Base-by-base conservation (phyloP, 2,329 filamentous ascomycete species). In the Shiraia sp. region DNA sequence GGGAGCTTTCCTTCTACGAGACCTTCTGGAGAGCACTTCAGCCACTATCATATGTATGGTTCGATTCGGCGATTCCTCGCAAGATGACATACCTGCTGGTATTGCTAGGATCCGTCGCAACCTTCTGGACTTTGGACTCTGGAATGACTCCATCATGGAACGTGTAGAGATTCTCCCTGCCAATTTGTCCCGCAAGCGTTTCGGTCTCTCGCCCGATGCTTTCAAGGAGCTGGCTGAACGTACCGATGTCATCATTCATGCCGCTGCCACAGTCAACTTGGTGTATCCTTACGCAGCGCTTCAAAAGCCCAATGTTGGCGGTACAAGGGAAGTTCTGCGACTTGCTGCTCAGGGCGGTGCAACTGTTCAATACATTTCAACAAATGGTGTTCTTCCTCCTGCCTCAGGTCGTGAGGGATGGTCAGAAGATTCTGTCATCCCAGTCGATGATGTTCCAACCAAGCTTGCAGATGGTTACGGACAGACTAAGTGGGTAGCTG, bases 251-350 rank as follows among this genome's bases (percentile, higher is more conserved):
- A 85, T 92, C 42, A 76, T 91, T 1, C 88, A 92, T 61, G 85
- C 87, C 25, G 88, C 83, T 17, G 88, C 88, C 4, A 87, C 84
- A 1, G 88, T 92, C 59, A 68, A 68, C 52, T 73, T 92, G 34
- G 86, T 92, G 0, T 91, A 92, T 53, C 87, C 88, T 0, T 91
- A 91, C 53, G 88, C 87, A 29, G 85, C 87, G 0, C 73, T 92
- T 52, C 79, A 87, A 38, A 81, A 79, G 36, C 81, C 87, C 42
- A 92, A 92, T 53, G 85, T 92, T 2, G 82, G 81, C n/a, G 88
- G 88, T n/a, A 90, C 87, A 1, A 75, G 80, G 29, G 87, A 91
- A 62, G 80, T 91, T 27, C 69, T 92, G 36, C 84, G 87, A 30
- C 74, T 92, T 17, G 87, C 87, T 0, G 78, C 80, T 42, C 76